Base-by-base conservation (phyloP, 495 filamentous ascomycete genomes). In the Durotheca rogersii region DNA sequence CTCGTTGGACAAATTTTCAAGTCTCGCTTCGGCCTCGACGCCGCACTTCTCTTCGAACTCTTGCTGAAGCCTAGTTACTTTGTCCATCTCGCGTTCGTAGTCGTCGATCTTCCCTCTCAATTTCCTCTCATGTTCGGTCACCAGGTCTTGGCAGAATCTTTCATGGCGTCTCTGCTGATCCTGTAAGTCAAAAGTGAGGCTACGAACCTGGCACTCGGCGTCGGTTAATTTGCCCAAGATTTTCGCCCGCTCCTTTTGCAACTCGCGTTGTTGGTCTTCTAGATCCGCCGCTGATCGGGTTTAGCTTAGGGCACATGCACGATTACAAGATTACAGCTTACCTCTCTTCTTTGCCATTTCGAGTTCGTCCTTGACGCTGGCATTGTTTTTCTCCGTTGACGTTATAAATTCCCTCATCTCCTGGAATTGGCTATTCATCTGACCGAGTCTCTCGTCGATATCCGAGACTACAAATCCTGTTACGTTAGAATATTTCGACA, bases 401-500 rank as follows among this genome's bases (percentile, higher is more conserved):
- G 77, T 79, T 59, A 94, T 71, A n/a, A 79, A 76, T 32, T 81
- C 70, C 51, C 81, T 79, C 34, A 94, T 68, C 2, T 67, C 58
- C 14, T 73, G 69, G 52, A 83, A 83, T 49, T 88, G 67, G 2
- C 71, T 68, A 48, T 90, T 84, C 65, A 93, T 79, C 19, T 77
- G 70, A 45, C 81, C 78, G 50, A 92, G 75, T 37, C 80, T 76
- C 49, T 72, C 73, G 41, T 87, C 81, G 46, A 83, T 80, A 66
- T 95, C 86, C 79, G 82, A 90, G 45, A 80, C 87, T 83, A 76
- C 66, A 61, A 68, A 78, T 45, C 66, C 73, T 48, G 60, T 68
- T 53, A 77, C 64, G 69, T 83, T 81, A 73, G 88, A 87, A 67
- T 81, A 72, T 71, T 87, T 90, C 31, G 77, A 84, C 55, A 95